These are phyloP conservation scores for Euphorbia tirucalli DNA, from an alignment of 345 rosid species.

Conservation along the genomic window DNA sequence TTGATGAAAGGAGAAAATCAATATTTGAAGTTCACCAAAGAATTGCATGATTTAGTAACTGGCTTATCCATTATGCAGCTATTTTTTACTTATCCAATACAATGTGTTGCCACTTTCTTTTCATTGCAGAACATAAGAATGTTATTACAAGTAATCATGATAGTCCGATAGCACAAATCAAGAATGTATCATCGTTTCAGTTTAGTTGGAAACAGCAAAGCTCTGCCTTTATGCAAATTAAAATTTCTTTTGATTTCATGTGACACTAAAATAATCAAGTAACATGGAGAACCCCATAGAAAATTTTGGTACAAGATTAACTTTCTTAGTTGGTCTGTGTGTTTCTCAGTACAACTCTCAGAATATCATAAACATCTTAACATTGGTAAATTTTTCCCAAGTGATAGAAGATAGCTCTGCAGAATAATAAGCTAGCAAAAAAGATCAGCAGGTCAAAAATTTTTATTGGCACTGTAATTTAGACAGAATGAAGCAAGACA, in stretches of 20 bases:
- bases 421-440: too few relatives aligned
- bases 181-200: not conserved
- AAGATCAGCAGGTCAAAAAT: too few relatives aligned
- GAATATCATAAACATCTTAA: too few relatives aligned
- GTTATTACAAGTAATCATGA: not conserved
- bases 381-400: too few relatives aligned
- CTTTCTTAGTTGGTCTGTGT: not conserved
- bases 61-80: not conserved
- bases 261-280: too few relatives aligned
- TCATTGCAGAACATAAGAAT: not conserved
- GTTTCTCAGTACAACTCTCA: not conserved
- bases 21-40: not conserved
- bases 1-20: constrained; percentile 9
- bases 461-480: too few relatives aligned
- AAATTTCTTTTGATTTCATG: too few relatives aligned
- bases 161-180: not conserved
- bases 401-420: too few relatives aligned
- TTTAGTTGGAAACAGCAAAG: not conserved
- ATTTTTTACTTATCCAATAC: not conserved
- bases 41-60: not conserved
- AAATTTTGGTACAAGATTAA: not conserved
- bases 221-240: too few relatives aligned
- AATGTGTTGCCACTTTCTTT: not conserved
- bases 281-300: not conserved
- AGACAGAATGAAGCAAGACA: not conserved